Conservation (phyloP, 2,329 filamentous ascomycete genomes). For the Dactylellina cionopaga region DNA sequence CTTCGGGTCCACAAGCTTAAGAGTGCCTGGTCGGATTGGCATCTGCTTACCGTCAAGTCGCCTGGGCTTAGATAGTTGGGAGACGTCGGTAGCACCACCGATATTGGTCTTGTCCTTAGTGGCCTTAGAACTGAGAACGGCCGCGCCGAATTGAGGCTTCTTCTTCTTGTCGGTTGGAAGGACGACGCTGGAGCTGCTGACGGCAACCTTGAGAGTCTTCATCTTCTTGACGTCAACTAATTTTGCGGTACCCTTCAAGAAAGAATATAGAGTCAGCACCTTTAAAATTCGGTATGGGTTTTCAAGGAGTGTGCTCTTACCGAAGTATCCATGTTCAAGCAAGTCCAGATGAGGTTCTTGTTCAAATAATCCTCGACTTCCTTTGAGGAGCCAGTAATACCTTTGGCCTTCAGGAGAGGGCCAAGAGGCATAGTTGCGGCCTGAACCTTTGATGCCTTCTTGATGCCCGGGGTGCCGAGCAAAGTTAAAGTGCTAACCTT, state of each 20-base stretch:
- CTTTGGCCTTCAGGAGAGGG: constrained; percentile 19
- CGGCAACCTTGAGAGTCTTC: constrained; percentile 37
- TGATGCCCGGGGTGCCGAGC: constrained; percentile 16
- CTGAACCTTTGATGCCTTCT: constrained; percentile 19
- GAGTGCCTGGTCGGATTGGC: constrained; percentile 12
- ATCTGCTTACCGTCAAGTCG: constrained; percentile 9
- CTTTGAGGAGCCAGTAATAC: constrained; percentile 8
- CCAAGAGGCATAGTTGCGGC: constrained; percentile 23
- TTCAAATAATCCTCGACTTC: constrained; percentile 10
- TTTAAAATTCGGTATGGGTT: background rate
- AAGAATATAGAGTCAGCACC: background rate
- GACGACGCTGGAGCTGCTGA: constrained; percentile 17
- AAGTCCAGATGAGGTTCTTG: constrained; percentile 32
- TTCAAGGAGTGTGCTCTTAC: constrained; percentile 14
- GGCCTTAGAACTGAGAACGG: background rate
- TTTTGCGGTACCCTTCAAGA: constrained; percentile 19
- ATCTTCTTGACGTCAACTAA: constrained; percentile 26
- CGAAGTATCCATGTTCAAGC: constrained; percentile 11
- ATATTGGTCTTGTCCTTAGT: constrained; percentile 34
- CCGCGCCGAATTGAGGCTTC: constrained; percentile 17
- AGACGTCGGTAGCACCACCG: constrained; percentile 9
- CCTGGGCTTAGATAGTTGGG: constrained; percentile 13
- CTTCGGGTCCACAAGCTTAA: constrained; percentile 1
- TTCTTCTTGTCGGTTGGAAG: background rate
- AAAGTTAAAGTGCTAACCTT: constrained; percentile 29